Percentiles rank a stretch among this genome's conserved stretches.
Evolutionary conservation across 2,329 filamentous ascomycete species (phyloP).

Genomic region (Monilinia vaccinii-corymbosi): DNA sequence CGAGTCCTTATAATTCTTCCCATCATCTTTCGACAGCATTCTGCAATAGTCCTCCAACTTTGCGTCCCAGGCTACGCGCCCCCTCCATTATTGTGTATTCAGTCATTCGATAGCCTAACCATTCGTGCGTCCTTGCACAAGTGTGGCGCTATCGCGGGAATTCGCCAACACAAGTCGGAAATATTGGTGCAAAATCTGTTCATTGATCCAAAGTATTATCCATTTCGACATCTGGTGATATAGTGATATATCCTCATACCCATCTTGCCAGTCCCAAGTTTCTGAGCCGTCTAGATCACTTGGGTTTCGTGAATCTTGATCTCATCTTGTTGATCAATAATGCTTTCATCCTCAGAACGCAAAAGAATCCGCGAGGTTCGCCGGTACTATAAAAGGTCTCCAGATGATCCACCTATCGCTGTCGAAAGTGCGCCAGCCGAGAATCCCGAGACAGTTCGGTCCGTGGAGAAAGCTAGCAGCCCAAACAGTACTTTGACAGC

Average conservation of each 20-base stretch:
- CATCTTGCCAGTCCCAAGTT: neutral
- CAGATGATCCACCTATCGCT: neutral
- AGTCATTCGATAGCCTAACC: neutral
- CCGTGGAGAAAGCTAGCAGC: constrained; percentile 8
- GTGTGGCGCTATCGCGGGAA: neutral
- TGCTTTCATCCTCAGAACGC: constrained; percentile 5
- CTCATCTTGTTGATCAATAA: neutral
- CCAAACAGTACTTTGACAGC: constrained; percentile 34
- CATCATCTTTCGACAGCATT: neutral
- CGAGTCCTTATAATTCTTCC: neutral
- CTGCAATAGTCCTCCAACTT: neutral
- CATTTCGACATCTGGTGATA: neutral
- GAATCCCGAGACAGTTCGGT: neutral
- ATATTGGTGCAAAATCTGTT: neutral
- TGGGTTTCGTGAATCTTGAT: neutral
- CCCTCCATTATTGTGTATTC: neutral
- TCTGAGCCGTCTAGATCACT: neutral
- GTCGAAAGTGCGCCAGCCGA: neutral
- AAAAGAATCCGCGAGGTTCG: constrained; percentile 8
- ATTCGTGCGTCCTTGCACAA: neutral
- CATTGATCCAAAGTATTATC: neutral
- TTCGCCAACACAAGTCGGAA: neutral
- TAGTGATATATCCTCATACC: neutral
- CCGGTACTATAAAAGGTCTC: constrained; percentile 6
- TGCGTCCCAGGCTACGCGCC: neutral